Base-by-base conservation (phyloP, 2,329 filamentous ascomycete genomes). In the Aureobasidium sp. region DNA sequence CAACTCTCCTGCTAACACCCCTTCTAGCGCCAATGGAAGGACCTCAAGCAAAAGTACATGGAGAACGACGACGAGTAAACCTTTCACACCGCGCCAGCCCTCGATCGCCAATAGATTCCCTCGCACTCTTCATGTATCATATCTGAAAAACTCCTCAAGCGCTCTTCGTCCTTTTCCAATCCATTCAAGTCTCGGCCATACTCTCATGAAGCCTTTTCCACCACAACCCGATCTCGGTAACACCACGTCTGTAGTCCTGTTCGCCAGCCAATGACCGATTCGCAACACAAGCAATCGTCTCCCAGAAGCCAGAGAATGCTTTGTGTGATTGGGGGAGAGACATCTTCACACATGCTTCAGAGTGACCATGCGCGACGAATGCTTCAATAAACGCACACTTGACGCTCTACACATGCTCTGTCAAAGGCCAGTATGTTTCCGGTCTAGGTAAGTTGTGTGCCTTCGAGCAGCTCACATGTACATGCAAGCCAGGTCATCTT, bases 21-120 rank as follows among this genome's bases (percentile, higher is more conserved):
- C n/a, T 11, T 21, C 62, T 72, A 97, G 93, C 90, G 93, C 72
- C 93, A 96, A 95, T 97, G 94, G 94, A 96, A 96, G 84, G 94
- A 99, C 76, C 96, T 99, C 81, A 93, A 95, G 79, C 79, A 86
- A 76, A 87, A 83, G 77, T 99, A 96, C 77, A 76, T 95, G 70
- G 63, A 61, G 67, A 63, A 45, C n/a, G 72, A 89, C 77, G 81
- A 81, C 62, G 83, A 64, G 43, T 62, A 64, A 61, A 61, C 35
- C 38, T 23, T 45, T 21, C 29, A 19, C 46, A 17, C 29, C 10
- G 17, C 38, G 15, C 21, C 17, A 10, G 9, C 35, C 29, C 53
- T 25, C 47, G 38, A 53, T 31, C 42, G 42, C 11, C 42, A 45
- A 37, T 58, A 58, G 54, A 61, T 21, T 11, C 25, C 17, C 19